These are phyloP conservation scores for Termitomyces sp. DNA, from an alignment of 768 basidiomycete genomes.

Conservation along the genomic window DNA sequence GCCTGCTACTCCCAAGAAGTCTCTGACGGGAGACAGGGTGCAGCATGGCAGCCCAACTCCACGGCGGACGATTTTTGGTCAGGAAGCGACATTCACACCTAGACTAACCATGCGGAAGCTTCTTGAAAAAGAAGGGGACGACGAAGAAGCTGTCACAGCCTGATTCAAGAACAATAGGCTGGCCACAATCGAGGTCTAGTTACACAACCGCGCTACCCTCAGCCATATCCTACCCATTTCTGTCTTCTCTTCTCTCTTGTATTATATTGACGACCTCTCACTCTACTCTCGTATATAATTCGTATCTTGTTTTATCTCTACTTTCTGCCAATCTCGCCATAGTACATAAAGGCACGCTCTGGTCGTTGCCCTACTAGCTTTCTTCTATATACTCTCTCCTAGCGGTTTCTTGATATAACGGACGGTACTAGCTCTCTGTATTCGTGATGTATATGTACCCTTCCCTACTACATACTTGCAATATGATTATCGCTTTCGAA, in stretches of 20 bases:
- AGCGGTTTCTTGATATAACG: conserved; percentile 5
- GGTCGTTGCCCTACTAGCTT: neutral
- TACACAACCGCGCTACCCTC: neutral
- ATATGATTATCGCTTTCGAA: too few relatives aligned
- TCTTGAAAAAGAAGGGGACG: conserved; percentile 24
- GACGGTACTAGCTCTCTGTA: conserved; percentile 12
- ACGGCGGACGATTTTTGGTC: conserved; percentile 21
- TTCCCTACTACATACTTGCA: too few relatives aligned
- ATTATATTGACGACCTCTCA: neutral
- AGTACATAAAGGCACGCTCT: conserved; percentile 4
- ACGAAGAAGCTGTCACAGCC: conserved; percentile 7
- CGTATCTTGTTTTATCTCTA: conserved; percentile 3
- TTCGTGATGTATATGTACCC: conserved; percentile 9
- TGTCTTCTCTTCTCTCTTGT: conserved; percentile 1
- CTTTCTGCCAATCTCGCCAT: conserved; percentile 1
- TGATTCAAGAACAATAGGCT: neutral
- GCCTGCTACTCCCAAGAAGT: conserved; percentile 26
- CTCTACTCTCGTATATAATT: conserved; percentile 4
- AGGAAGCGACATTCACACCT: conserved; percentile 20
- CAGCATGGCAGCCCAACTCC: conserved; percentile 26
- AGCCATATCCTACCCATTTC: neutral
- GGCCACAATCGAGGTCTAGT: neutral
- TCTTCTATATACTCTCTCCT: conserved; percentile 3
- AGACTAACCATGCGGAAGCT: conserved; percentile 24
- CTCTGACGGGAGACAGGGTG: conserved; percentile 7